Evolutionary conservation across 345 rosid genomes (phyloP).

Genomic region (Mallotus nudiflorus): DNA sequence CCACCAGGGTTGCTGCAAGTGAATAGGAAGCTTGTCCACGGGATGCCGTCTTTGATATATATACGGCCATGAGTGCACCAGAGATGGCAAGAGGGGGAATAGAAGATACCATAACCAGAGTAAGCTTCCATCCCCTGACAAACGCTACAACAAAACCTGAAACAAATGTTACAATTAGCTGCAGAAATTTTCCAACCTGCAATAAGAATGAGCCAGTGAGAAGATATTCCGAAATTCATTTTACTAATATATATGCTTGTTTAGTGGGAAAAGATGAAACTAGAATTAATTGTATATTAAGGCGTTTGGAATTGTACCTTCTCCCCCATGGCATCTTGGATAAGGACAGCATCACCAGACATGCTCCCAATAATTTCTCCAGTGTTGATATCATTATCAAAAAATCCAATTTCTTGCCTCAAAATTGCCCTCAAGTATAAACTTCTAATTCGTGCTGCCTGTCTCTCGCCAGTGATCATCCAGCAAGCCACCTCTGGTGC

Average conservation of each 20-base stretch:
- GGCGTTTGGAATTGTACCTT: slow-evolving; percentile 14
- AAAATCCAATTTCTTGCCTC: slow-evolving; percentile 24
- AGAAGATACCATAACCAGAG: slow-evolving; percentile 17
- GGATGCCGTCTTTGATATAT: slow-evolving; percentile 16
- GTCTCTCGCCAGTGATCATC: slow-evolving; percentile 23
- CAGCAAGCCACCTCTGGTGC: slow-evolving; percentile 26
- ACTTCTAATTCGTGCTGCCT: slow-evolving; percentile 18
- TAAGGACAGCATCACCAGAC: slow-evolving; percentile 23
- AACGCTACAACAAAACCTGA: slow-evolving; percentile 23
- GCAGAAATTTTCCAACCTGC: slow-evolving; percentile 31
- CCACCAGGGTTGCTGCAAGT: slow-evolving; percentile 19
- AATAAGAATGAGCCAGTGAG: background rate
- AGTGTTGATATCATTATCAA: slow-evolving; percentile 21
- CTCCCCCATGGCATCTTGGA: slow-evolving; percentile 32
- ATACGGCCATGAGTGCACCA: slow-evolving; percentile 18
- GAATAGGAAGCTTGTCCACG: slow-evolving; percentile 20
- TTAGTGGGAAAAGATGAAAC: background rate
- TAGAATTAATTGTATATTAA: no score
- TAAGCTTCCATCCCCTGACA: slow-evolving; percentile 23
- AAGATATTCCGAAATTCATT: background rate
- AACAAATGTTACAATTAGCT: slow-evolving; percentile 14
- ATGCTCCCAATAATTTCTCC: slow-evolving; percentile 24
- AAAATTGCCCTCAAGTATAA: slow-evolving; percentile 20
- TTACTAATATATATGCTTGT: no score
- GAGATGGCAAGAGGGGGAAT: slow-evolving; percentile 18